Percentiles rank a stretch among this genome's conserved stretches.
Evolutionary conservation across 225 moss, liverwort and hornwort genomes (phyloP).

Genomic region (Bryoerythrophyllum caledonicum): DNA sequence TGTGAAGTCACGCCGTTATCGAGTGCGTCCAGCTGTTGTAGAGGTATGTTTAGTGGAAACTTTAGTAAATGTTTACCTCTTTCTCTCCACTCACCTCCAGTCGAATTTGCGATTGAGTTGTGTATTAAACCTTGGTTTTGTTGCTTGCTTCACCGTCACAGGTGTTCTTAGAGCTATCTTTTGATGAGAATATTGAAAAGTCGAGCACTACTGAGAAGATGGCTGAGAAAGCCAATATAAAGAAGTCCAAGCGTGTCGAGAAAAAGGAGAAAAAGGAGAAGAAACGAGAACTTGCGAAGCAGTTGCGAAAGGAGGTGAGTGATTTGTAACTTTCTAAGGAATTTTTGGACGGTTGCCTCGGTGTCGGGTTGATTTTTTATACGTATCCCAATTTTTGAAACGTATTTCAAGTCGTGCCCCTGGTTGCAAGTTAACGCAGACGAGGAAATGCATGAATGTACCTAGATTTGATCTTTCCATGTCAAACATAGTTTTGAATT

Average conservation of each 20-base stretch:
- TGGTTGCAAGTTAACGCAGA: background rate
- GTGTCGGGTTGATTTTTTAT: background rate
- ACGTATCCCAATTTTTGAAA: background rate
- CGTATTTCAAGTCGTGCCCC: background rate
- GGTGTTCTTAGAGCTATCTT: constrained; percentile 80
- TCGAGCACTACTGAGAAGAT: constrained; percentile 61
- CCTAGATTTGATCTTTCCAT: background rate
- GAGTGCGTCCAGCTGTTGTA: constrained; percentile 72
- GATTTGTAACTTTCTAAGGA: background rate
- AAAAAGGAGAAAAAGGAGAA: constrained; percentile 87
- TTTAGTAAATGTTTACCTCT: background rate
- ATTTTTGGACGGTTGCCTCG: background rate
- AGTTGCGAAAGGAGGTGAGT: constrained; percentile 89
- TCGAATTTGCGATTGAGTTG: constrained; percentile 16
- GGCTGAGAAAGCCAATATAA: constrained; percentile 53
- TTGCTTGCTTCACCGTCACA: constrained; percentile 32
- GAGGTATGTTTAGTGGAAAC: constrained; percentile 45
- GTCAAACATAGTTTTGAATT: background rate
- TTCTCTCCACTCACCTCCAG: background rate
- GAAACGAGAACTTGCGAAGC: constrained; percentile 84
- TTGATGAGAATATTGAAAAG: constrained; percentile 79
- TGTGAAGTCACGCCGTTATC: constrained; percentile 85
- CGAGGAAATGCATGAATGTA: background rate
- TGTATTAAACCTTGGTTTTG: background rate
- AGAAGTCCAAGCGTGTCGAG: constrained; percentile 78